A percentile compares a stretch with the other conserved stretches of the same genome.
Conservation (phyloP, 2,329 filamentous ascomycete species). For the Arthrobotrys entomopaga region DNA sequence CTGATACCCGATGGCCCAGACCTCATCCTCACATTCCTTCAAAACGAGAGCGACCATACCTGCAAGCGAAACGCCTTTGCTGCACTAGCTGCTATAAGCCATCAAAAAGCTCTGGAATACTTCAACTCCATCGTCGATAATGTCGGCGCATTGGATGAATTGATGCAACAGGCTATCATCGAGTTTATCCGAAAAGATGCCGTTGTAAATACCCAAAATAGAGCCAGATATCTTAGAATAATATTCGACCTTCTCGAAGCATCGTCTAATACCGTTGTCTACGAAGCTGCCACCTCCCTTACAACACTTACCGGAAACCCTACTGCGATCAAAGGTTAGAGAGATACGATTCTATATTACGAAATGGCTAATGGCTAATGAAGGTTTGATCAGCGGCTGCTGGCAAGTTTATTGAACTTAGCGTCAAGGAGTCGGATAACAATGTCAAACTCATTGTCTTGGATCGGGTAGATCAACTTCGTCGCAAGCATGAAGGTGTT, state of each 20-base stretch:
- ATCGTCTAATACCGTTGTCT: conserved; percentile 90
- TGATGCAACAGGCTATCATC: conserved; percentile 90
- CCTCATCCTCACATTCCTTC: conserved; percentile 87
- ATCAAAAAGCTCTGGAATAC: conserved; percentile 90
- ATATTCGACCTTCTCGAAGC: conserved; percentile 98
- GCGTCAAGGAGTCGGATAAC: conserved; percentile 97
- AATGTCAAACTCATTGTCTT: conserved; percentile 99
- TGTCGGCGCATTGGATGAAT: conserved; percentile 91
- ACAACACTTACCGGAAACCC: conserved; percentile 95
- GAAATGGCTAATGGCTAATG: conserved; percentile 1
- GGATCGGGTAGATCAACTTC: conserved; percentile 87
- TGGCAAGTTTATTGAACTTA: conserved; percentile 93
- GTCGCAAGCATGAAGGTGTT: conserved; percentile 87
- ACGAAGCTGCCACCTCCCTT: conserved; percentile 94
- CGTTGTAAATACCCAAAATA: conserved; percentile 92
- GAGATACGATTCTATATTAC: background rate
- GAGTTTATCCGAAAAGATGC: conserved; percentile 99
- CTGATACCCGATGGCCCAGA: conserved; percentile 96
- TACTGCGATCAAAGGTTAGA: conserved; percentile 83
- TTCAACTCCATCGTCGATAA: conserved; percentile 89
- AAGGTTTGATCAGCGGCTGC: conserved; percentile 71
- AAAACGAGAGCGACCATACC: conserved; percentile 88
- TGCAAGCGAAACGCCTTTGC: conserved; percentile 99
- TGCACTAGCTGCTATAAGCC: conserved; percentile 87
- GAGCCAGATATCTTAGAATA: conserved; percentile 88